Percentiles rank a stretch among this genome's conserved stretches.
These are phyloP conservation scores for Zoysia japonica DNA, from an alignment of 176 grass and related monocot species.

Conservation along the genomic window DNA sequence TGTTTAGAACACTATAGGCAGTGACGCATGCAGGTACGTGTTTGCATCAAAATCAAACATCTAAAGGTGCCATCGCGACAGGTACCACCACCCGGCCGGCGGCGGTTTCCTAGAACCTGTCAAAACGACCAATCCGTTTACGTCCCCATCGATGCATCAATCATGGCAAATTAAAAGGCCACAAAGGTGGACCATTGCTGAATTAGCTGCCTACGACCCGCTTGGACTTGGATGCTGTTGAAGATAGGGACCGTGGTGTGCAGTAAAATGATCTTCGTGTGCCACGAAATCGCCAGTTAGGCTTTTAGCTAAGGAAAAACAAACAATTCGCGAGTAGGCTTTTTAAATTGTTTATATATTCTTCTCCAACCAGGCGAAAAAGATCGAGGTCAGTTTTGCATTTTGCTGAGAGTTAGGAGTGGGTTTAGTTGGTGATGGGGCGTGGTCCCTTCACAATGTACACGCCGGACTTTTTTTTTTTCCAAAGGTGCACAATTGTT, in stretches of 20 bases:
- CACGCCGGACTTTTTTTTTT: background rate
- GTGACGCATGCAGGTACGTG: background rate
- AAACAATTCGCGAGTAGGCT: background rate
- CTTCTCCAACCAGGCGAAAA: background rate
- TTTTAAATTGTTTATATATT: background rate
- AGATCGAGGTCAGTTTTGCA: background rate
- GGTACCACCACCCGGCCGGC: background rate
- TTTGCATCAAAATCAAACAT: background rate
- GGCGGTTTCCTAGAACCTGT: background rate
- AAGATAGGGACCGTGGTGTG: background rate
- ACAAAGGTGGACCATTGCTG: background rate
- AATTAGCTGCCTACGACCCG: background rate
- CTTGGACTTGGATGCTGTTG: background rate
- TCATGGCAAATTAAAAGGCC: background rate
- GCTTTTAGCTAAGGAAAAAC: background rate
- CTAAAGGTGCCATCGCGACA: background rate
- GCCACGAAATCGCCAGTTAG: background rate
- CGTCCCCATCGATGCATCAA: background rate
- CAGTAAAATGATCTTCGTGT: background rate
- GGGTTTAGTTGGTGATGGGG: slow-evolving; percentile 18
- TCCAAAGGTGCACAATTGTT: background rate
- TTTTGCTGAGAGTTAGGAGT: slow-evolving; percentile 18
- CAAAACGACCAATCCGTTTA: background rate
- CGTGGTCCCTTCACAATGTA: background rate
- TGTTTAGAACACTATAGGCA: background rate